Percentiles rank a stretch among this genome's conserved stretches.
Evolutionary conservation across 1,284 basidiomycete species (phyloP).

Genomic region (Tilletia caries): DNA sequence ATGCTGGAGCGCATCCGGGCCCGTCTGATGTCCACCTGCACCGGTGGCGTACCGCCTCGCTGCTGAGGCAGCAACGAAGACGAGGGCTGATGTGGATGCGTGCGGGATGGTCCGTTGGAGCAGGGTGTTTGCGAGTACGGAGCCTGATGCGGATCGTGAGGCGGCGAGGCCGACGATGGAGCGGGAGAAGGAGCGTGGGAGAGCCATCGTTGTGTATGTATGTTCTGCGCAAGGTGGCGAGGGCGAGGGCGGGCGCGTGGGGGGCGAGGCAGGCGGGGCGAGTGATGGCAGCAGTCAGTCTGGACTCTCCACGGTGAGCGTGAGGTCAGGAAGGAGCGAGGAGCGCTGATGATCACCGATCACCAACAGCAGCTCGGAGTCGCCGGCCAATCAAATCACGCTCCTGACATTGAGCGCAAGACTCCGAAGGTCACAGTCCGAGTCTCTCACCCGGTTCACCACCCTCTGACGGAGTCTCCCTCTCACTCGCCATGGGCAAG

Average conservation of each 20-base stretch:
- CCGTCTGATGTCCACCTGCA: background rate
- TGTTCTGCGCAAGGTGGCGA: background rate
- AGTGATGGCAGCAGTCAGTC: background rate
- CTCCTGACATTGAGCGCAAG: no score
- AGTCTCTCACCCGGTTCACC: no score
- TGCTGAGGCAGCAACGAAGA: background rate
- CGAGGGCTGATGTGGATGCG: no score
- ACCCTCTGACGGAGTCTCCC: no score
- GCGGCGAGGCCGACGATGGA: constrained; percentile 7
- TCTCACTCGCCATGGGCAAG: no score
- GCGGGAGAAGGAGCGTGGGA: constrained; percentile 13
- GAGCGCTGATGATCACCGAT: no score
- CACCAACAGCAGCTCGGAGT: no score
- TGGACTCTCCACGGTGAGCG: no score
- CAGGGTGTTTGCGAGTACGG: background rate
- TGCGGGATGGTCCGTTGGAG: background rate
- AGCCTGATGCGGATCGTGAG: background rate
- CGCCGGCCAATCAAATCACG: no score
- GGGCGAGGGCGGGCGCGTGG: no score
- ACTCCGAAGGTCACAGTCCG: no score
- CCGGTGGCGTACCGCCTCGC: background rate
- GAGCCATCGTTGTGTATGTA: background rate
- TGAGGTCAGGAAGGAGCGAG: no score
- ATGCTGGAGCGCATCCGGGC: background rate
- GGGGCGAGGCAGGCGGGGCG: background rate